Base-by-base conservation (phyloP, 129 eudicot species). In the Flaveria brownii region DNA sequence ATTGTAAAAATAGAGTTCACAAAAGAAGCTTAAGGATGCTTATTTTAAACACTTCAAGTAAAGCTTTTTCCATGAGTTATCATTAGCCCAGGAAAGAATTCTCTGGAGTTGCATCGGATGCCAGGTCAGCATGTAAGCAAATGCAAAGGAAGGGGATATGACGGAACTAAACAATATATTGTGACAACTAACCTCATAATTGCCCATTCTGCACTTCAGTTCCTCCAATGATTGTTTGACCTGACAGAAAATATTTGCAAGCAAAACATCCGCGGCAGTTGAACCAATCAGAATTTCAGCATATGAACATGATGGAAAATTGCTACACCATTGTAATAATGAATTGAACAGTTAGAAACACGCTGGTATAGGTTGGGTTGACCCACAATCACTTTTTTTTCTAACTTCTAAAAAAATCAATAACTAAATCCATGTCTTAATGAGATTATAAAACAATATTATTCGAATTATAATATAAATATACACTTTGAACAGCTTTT, bases 171-270 rank as follows among this genome's bases (percentile, higher is more conserved):
- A 42, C 8, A 20, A 16, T 68, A 59, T 33, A 28, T n/a, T 9
- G 23, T 6, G 61, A 33, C 56, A 54, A 70, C 71, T 23, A 14
- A 92, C 97, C 96, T 89, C 83, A 43, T 76, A 79, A 72, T 55
- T 81, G 14, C 77, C 76, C 57, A 86, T 81, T 80, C 70, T 84
- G 68, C 74, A 2, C 85, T 84, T 86, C 47, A 86, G 71, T 49
- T 61, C 73, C 78, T 90, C 87, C 75, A 85, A 50, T 78, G 87
- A 77, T 80, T 86, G 76, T 84, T 83, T 82, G 72, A 84, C 80
- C 98, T 92, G 94, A 79, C 26, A 81, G 8, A 74, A 74, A 74
- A 75, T 43, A 66, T 26, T 54, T 76, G 9, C 45, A 22, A 52
- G 45, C 41, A 75, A 65, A 54, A 20, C 20, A 65, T 25, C 30